Conservation (phyloP, 2,329 filamentous ascomycete species). For the Fusarium coicis region DNA sequence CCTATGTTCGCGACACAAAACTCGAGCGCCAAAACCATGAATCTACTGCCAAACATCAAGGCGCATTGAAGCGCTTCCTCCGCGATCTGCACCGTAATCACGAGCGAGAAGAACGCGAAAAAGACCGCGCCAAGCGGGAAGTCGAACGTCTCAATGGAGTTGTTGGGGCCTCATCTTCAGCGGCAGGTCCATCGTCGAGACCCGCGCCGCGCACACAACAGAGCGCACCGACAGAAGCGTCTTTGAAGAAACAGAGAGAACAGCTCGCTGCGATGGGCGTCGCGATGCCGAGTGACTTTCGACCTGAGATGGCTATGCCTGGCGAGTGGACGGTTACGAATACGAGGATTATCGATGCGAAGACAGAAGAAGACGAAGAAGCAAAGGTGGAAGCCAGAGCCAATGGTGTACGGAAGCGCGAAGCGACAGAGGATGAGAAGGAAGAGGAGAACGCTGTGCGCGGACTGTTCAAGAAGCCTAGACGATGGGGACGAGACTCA, state of each 20-base stretch:
- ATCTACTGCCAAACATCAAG: conserved; percentile 84
- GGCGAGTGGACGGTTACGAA: conserved; percentile 86
- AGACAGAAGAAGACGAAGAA: conserved; percentile 54
- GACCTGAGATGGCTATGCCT: conserved; percentile 84
- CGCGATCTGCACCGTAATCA: conserved; percentile 88
- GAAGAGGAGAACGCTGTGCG: conserved; percentile 70
- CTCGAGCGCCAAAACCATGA: conserved; percentile 92
- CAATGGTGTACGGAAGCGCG: conserved; percentile 71
- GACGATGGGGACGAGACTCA: conserved; percentile 64
- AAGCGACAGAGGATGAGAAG: conserved; percentile 67
- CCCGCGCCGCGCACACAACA: conserved; percentile 14
- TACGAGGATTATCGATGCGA: conserved; percentile 66
- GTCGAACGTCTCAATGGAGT: conserved; percentile 86
- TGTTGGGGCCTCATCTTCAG: conserved; percentile 61
- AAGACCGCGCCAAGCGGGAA: conserved; percentile 84
- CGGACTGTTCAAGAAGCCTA: conserved; percentile 69
- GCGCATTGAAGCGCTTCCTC: conserved; percentile 86
- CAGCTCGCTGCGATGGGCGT: conserved; percentile 91
- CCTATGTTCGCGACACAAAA: conserved; percentile 90
- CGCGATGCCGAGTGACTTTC: conserved; percentile 80
- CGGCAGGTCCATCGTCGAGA: conserved; percentile 41
- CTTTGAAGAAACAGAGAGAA: conserved; percentile 84
- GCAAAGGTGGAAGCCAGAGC: conserved; percentile 60
- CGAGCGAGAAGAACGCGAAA: conserved; percentile 82
- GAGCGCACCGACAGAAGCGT: conserved; percentile 59